Percentiles rank a stretch among this genome's conserved stretches.
These are phyloP conservation scores for Apiospora kogelbergensis DNA, from an alignment of 2,329 filamentous ascomycete species.

Conservation along the genomic window DNA sequence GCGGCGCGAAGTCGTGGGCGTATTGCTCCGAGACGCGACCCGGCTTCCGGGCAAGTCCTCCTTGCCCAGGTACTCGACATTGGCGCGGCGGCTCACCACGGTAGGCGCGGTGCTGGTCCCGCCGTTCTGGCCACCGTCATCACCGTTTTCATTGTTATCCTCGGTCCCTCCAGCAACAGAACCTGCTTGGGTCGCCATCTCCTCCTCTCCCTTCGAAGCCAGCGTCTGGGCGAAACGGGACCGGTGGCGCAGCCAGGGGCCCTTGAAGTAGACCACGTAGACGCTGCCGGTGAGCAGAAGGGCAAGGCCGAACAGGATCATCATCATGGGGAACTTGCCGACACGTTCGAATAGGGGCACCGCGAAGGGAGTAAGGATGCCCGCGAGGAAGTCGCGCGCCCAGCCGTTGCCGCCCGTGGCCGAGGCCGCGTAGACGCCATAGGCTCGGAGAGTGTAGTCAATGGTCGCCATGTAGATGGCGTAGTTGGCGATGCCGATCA, in stretches of 20 bases:
- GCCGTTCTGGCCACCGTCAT: neutral
- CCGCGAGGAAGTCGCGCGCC: conserved; percentile 71
- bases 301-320: conserved; percentile 63
- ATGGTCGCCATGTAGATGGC: conserved; percentile 75
- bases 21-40: neutral
- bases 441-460: conserved; percentile 75
- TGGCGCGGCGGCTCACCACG: neutral
- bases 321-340: conserved; percentile 49
- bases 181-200: neutral
- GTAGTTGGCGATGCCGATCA: conserved; percentile 74
- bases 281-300: conserved; percentile 61
- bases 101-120: neutral
- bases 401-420: conserved; percentile 77
- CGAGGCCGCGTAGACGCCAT: conserved; percentile 71
- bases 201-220: conserved; percentile 35
- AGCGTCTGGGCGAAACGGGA: conserved; percentile 67
- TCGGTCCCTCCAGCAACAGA: neutral
- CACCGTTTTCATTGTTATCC: neutral
- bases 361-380: conserved; percentile 68
- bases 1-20: neutral
- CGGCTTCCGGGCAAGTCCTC: neutral
- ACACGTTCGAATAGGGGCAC: conserved; percentile 65
- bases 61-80: neutral
- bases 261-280: conserved; percentile 67
- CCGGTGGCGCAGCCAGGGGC: conserved; percentile 56